phyloP scores from a whole-genome alignment of 306 rosid species.

The Medicago arabica region DNA sequence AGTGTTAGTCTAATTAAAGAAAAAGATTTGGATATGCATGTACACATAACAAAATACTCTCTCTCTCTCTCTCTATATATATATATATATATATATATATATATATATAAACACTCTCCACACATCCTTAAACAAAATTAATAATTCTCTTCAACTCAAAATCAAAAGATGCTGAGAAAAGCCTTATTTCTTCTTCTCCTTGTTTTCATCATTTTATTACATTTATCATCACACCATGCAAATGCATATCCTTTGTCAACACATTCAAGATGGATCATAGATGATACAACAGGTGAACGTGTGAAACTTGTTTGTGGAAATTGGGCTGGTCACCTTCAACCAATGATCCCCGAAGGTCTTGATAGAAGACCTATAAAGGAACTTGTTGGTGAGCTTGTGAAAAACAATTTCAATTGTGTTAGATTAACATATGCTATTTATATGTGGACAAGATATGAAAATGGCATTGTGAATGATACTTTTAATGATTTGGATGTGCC shows the following conservation, averaged over 20 bases:
- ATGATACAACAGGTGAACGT: slow-evolving; percentile 44
- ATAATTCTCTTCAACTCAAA: neutral
- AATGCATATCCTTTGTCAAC: slow-evolving; percentile 56
- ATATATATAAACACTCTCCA: neutral
- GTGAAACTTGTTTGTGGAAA: slow-evolving; percentile 41
- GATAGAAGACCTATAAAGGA: slow-evolving; percentile 50
- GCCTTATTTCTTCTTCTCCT: slow-evolving; percentile 10
- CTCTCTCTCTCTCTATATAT: too few relatives aligned
- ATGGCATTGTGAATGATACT: slow-evolving; percentile 16
- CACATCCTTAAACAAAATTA: neutral
- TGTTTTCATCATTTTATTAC: slow-evolving; percentile 8
- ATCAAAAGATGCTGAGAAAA: slow-evolving; percentile 21
- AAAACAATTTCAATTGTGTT: slow-evolving; percentile 51
- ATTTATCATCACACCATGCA: neutral
- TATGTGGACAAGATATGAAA: slow-evolving; percentile 55
- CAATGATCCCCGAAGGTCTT: slow-evolving; percentile 64
- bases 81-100: too few relatives aligned
- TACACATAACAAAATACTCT: neutral
- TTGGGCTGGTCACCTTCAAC: slow-evolving; percentile 43
- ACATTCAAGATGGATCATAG: slow-evolving; percentile 52
- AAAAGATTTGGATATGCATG: too few relatives aligned
- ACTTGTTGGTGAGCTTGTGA: slow-evolving; percentile 30
- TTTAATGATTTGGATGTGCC: slow-evolving; percentile 27
- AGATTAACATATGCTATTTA: slow-evolving; percentile 55
- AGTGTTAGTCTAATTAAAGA: neutral